phyloP scores from a whole-genome alignment of 768 basidiomycete genomes.

The Boletus subcaerulescens region DNA sequence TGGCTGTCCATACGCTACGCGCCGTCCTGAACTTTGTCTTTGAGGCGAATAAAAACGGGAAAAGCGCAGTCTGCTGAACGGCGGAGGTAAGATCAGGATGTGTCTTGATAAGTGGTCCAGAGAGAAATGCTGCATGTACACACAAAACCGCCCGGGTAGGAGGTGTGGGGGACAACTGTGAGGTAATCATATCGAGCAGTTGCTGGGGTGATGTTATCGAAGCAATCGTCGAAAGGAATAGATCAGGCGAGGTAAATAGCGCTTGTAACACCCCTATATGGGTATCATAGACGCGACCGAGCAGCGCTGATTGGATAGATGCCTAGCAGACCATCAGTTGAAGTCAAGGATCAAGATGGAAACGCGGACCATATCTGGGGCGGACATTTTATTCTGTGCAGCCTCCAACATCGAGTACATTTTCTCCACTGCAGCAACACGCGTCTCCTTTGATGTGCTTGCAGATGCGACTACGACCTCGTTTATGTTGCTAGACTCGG shows the following conservation, averaged over 20 bases:
- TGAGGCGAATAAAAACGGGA: slow-evolving; percentile 73
- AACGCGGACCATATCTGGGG: slow-evolving; percentile 35
- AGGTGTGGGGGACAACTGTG: slow-evolving; percentile 35
- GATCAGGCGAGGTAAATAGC: slow-evolving; percentile 55
- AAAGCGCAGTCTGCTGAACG: slow-evolving; percentile 54
- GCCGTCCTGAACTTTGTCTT: slow-evolving; percentile 67
- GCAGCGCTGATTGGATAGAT: slow-evolving; percentile 59
- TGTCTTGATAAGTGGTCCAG: slow-evolving; percentile 38
- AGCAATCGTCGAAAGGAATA: slow-evolving; percentile 39
- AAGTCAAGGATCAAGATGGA: background rate
- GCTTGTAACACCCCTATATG: slow-evolving; percentile 58
- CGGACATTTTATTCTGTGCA: slow-evolving; percentile 19
- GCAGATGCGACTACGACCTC: slow-evolving; percentile 53
- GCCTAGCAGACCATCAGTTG: slow-evolving; percentile 36
- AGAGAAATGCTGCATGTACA: slow-evolving; percentile 57
- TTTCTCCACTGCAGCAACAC: slow-evolving; percentile 56
- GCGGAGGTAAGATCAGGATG: slow-evolving; percentile 30
- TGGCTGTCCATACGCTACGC: slow-evolving; percentile 67
- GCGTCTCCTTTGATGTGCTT: slow-evolving; percentile 57
- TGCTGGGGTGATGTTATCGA: slow-evolving; percentile 19
- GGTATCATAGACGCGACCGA: slow-evolving; percentile 68
- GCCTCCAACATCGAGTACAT: slow-evolving; percentile 43
- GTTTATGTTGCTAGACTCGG: slow-evolving; percentile 35
- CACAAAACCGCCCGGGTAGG: slow-evolving; percentile 52
- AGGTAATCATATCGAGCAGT: slow-evolving; percentile 22